These are phyloP conservation scores for Xylaria hypoxylon DNA, from an alignment of 2,329 filamentous ascomycete genomes.

Conservation along the genomic window DNA sequence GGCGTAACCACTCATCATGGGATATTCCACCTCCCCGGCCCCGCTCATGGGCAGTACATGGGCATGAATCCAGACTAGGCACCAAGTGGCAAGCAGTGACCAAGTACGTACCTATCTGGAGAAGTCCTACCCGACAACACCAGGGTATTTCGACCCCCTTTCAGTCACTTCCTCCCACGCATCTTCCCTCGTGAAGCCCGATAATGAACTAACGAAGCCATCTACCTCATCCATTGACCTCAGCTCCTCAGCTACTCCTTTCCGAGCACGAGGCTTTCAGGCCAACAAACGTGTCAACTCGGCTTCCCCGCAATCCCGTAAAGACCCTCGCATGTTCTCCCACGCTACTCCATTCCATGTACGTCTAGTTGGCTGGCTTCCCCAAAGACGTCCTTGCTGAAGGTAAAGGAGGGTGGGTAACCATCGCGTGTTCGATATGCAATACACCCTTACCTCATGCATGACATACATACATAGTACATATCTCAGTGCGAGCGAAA, in stretches of 20 bases:
- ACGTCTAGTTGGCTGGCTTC: no score
- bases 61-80: background rate
- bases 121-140: constrained; percentile 20
- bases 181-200: background rate
- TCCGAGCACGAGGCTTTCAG: no score
- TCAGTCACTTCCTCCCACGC: background rate
- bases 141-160: background rate
- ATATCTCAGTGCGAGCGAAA: constrained; percentile 6
- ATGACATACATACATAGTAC: constrained; percentile 30
- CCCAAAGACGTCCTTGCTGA: background rate
- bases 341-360: background rate
- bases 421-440: constrained; percentile 35
- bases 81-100: background rate
- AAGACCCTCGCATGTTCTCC: background rate
- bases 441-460: constrained; percentile 35
- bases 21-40: background rate
- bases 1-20: constrained; percentile 27
- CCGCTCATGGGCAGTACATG: constrained; percentile 17
- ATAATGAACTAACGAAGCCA: background rate
- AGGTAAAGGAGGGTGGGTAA: background rate
- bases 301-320: background rate
- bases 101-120: background rate
- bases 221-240: background rate
- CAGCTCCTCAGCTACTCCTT: background rate
- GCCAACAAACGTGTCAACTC: background rate